Evolutionary conservation across 2,329 filamentous ascomycete genomes (phyloP).

Genomic region (Tolypocladium endophyticum): DNA sequence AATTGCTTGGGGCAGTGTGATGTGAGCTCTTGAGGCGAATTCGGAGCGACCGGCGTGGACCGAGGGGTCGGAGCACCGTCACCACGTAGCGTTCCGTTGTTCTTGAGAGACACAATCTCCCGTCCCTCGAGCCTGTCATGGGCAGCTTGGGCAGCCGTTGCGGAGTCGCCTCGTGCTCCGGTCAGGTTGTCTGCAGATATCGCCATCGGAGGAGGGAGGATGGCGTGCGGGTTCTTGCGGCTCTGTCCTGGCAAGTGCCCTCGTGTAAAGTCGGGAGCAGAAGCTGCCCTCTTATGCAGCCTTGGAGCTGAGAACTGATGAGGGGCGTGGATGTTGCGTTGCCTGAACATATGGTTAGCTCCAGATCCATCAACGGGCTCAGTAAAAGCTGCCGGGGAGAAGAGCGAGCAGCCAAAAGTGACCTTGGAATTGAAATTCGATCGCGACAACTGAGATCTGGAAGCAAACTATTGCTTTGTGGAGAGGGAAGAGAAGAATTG

Average conservation of each 20-base stretch:
- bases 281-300: conserved; percentile 38
- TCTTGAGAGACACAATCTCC: background rate
- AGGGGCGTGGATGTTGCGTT: background rate
- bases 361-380: background rate
- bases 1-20: background rate
- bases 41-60: background rate
- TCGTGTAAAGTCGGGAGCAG: conserved; percentile 34
- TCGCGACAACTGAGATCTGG: background rate
- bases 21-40: background rate
- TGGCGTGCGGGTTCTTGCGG: conserved; percentile 5
- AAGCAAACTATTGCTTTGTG: background rate
- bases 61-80: background rate
- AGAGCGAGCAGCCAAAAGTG: background rate
- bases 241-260: background rate
- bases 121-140: background rate
- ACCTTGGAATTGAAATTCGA: background rate
- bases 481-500: background rate
- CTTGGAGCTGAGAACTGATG: conserved; percentile 12
- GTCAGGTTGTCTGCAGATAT: background rate
- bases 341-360: conserved; percentile 10
- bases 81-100: background rate
- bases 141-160: background rate
- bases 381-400: background rate
- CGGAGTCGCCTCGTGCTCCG: background rate
- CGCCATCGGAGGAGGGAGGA: conserved; percentile 9